Evolutionary conservation across 106 monocot genomes (phyloP).

Genomic region (Phalaenopsis equestris): DNA sequence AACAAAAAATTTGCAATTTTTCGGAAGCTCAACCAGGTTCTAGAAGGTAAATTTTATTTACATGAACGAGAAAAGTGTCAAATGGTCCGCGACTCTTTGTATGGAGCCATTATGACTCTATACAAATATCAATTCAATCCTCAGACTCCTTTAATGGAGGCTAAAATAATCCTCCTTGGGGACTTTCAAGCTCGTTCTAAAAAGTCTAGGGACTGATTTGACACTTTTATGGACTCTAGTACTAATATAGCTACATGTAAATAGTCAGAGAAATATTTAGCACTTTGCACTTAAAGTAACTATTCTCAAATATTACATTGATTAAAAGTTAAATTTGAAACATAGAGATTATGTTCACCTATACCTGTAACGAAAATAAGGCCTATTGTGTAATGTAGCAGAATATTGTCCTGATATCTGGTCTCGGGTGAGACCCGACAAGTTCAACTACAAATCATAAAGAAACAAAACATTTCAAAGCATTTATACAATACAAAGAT

Average conservation of each 20-base stretch:
- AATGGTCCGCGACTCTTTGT: no score
- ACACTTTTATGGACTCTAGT: no score
- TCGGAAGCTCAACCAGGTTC: not conserved
- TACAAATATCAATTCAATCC: no score
- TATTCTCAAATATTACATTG: not conserved
- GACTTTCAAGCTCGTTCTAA: no score
- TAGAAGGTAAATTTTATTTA: not conserved
- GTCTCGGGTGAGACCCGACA: constrained; percentile 58
- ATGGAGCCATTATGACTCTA: no score
- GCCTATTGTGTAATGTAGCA: constrained; percentile 15
- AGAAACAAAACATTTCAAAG: not conserved
- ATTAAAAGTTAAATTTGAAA: not conserved
- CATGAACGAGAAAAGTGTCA: not conserved
- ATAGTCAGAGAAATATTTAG: no score
- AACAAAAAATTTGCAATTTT: not conserved
- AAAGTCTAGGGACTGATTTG: no score
- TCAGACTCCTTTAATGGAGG: no score
- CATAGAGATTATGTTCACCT: constrained; percentile 17
- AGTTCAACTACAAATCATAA: constrained; percentile 44
- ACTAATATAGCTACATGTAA: no score
- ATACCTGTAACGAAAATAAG: constrained; percentile 21
- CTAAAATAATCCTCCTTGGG: no score
- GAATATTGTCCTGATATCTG: constrained; percentile 79
- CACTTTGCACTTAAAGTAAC: not conserved
- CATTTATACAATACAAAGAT: not conserved